Evolutionary conservation across 1,284 basidiomycete species (phyloP).

Genomic region (Naganishia albida): DNA sequence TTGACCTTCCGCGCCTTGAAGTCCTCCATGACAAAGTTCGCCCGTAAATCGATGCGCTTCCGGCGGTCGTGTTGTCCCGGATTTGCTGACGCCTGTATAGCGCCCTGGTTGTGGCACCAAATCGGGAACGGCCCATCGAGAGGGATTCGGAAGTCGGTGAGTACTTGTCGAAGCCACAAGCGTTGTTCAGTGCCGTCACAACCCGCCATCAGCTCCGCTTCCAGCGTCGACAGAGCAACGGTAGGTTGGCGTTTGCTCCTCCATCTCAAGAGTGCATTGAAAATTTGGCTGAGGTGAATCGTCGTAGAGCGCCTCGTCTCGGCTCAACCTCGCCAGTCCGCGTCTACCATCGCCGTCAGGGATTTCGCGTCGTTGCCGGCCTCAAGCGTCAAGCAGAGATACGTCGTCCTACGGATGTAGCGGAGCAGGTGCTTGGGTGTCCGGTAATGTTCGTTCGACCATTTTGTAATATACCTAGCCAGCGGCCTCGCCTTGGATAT

Average conservation of each 20-base stretch:
- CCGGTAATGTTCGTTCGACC: slow-evolving; percentile 34
- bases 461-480: slow-evolving; percentile 36
- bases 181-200: slow-evolving; percentile 29
- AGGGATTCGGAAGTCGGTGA: slow-evolving; percentile 54
- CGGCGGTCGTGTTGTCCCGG: slow-evolving; percentile 36
- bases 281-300: slow-evolving; percentile 24
- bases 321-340: slow-evolving; percentile 37
- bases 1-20: no score
- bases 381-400: slow-evolving; percentile 28
- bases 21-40: slow-evolving; percentile 36
- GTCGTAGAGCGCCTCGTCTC: slow-evolving; percentile 34
- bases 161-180: slow-evolving; percentile 35
- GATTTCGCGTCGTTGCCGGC: no score
- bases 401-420: slow-evolving; percentile 35
- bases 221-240: slow-evolving; percentile 27
- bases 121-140: slow-evolving; percentile 32
- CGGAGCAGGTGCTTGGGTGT: slow-evolving; percentile 39
- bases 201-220: slow-evolving; percentile 32
- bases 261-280: slow-evolving; percentile 24
- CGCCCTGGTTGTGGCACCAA: slow-evolving; percentile 41
- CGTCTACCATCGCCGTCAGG: no score
- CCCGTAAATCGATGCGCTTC: slow-evolving; percentile 46
- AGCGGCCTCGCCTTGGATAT: no score
- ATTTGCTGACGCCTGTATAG: slow-evolving; percentile 38
- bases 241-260: slow-evolving; percentile 23